These are phyloP conservation scores for Fusarium caatingaense DNA, from an alignment of 2,329 filamentous ascomycete genomes.

Conservation along the genomic window DNA sequence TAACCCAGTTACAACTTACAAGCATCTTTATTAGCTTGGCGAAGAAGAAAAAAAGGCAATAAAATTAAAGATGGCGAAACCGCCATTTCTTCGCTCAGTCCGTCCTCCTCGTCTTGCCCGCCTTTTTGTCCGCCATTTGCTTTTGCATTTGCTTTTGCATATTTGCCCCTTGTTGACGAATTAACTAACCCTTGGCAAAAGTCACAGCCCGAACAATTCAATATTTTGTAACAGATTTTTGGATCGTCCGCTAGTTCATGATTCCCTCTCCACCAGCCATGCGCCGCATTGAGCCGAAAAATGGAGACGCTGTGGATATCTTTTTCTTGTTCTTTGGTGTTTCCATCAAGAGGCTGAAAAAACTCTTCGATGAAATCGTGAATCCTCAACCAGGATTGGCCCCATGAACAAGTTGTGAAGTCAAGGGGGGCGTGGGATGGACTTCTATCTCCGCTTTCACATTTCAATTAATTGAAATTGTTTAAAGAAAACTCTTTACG, in stretches of 20 bases:
- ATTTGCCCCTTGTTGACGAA: slow-evolving; percentile 1
- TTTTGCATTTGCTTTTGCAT: background rate
- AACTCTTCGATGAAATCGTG: slow-evolving; percentile 12
- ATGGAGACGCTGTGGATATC: slow-evolving; percentile 16
- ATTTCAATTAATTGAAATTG: slow-evolving; percentile 9
- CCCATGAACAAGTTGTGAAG: slow-evolving; percentile 1
- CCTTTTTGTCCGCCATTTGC: background rate
- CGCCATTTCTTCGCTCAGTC: slow-evolving; percentile 11
- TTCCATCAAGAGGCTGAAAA: slow-evolving; percentile 20
- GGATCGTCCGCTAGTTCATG: slow-evolving; percentile 24
- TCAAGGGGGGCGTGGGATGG: slow-evolving; percentile 3
- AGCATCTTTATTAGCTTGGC: background rate
- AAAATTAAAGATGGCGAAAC: slow-evolving; percentile 24
- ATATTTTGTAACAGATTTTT: slow-evolving; percentile 8
- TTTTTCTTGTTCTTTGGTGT: slow-evolving; percentile 10
- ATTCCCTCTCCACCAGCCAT: slow-evolving; percentile 23
- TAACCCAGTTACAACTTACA: background rate
- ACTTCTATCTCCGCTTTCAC: slow-evolving; percentile 26
- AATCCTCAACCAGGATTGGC: slow-evolving; percentile 31
- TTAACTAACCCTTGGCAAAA: slow-evolving; percentile 11
- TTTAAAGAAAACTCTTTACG: slow-evolving; percentile 4
- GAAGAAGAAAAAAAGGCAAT: slow-evolving; percentile 21
- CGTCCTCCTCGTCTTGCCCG: background rate
- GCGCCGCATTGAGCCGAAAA: slow-evolving; percentile 23
- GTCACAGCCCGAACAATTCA: slow-evolving; percentile 2